These are phyloP conservation scores for Saccharomyces hybrid DNA, from an alignment of 1,139 yeast species.

Conservation along the genomic window DNA sequence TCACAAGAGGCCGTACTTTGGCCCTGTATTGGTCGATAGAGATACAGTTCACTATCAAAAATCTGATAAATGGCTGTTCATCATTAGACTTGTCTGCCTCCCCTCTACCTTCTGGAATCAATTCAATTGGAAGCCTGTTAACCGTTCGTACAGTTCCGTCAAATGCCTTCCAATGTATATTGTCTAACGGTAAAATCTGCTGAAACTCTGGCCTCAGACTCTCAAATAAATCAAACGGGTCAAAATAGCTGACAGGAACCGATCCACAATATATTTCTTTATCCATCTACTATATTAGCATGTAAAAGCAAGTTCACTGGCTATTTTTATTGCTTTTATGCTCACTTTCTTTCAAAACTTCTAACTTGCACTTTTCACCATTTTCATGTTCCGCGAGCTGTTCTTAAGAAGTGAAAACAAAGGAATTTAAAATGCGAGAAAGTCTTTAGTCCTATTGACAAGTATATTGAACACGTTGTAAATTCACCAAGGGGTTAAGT, in stretches of 20 bases:
- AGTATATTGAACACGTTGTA: constrained; percentile 36
- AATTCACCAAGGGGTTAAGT: constrained; percentile 26
- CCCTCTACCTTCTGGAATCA: constrained; percentile 48
- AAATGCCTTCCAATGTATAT: constrained; percentile 70
- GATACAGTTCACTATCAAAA: constrained; percentile 63
- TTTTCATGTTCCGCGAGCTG: neutral
- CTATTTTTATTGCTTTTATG: neutral
- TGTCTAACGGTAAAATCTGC: constrained; percentile 55
- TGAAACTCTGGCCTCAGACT: constrained; percentile 46
- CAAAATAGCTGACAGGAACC: constrained; percentile 63
- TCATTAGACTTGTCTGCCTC: constrained; percentile 7
- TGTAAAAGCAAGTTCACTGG: neutral
- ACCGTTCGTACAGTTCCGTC: constrained; percentile 57
- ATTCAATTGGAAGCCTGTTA: constrained; percentile 49
- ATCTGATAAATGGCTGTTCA: constrained; percentile 48
- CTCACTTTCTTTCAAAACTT: neutral
- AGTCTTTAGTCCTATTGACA: constrained; percentile 42
- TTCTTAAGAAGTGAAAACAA: neutral
- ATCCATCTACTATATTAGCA: constrained; percentile 1
- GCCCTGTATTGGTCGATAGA: constrained; percentile 67
- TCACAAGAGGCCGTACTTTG: constrained; percentile 71
- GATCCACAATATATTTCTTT: neutral
- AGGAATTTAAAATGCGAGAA: neutral
- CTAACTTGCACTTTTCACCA: neutral
- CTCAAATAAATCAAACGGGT: constrained; percentile 69